Conservation (phyloP, 495 filamentous ascomycete genomes). For the Daldinia decipiens region DNA sequence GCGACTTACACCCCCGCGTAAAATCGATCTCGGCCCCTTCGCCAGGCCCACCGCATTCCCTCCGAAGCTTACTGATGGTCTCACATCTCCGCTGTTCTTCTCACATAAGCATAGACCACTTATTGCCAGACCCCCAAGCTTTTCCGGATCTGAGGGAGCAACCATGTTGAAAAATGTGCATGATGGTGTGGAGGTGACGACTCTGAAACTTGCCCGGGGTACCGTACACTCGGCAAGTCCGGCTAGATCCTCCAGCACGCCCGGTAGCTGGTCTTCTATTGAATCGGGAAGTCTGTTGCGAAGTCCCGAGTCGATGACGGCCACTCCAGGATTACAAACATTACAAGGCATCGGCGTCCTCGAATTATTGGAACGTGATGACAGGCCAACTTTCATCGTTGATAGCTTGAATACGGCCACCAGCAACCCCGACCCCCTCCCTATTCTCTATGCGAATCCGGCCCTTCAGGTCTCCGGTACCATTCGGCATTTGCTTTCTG, state of each 20-base stretch:
- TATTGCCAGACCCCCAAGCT: conserved; percentile 61
- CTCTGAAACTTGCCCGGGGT: conserved; percentile 70
- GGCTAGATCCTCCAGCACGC: conserved; percentile 59
- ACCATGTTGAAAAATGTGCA: conserved; percentile 68
- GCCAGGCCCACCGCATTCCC: conserved; percentile 43
- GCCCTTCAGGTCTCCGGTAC: conserved; percentile 60
- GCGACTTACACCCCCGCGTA: conserved; percentile 45
- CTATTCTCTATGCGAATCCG: conserved; percentile 68
- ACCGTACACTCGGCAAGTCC: conserved; percentile 62
- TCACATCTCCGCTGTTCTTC: conserved; percentile 67
- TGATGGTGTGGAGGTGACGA: conserved; percentile 66
- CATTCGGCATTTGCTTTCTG: conserved; percentile 62
- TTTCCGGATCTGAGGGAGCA: conserved; percentile 64
- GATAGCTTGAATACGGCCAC: conserved; percentile 67
- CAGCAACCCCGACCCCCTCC: conserved; percentile 60
- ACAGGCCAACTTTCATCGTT: conserved; percentile 73
- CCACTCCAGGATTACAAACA: conserved; percentile 55
- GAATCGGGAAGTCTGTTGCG: conserved; percentile 52
- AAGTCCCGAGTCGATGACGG: conserved; percentile 56
- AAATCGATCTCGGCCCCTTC: conserved; percentile 48
- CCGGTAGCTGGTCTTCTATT: conserved; percentile 57
- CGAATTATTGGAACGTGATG: conserved; percentile 74
- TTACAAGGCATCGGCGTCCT: conserved; percentile 67
- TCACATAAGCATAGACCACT: conserved; percentile 59
- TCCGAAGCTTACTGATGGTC: conserved; percentile 37